These are phyloP conservation scores for Eutreptiella sp. DNA, from an alignment of 208 protist species.

Conservation along the genomic window DNA sequence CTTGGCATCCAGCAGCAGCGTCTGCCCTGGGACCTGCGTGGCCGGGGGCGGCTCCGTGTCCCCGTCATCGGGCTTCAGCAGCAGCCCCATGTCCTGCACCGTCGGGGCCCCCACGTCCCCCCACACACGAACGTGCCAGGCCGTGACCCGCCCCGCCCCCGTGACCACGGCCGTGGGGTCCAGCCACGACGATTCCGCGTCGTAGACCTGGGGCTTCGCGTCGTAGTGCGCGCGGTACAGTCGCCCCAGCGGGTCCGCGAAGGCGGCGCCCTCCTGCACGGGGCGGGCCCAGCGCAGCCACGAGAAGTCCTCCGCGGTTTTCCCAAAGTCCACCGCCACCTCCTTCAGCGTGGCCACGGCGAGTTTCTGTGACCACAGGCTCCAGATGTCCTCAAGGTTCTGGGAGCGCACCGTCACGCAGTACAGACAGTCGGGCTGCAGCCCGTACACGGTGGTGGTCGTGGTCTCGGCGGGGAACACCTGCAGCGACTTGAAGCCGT, in stretches of 20 bases:
- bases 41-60: background rate
- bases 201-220: no score
- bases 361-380: slow-evolving; percentile 59
- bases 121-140: slow-evolving; percentile 9
- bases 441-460: slow-evolving; percentile 46
- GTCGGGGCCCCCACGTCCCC: slow-evolving; percentile 8
- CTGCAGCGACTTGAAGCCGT: slow-evolving; percentile 42
- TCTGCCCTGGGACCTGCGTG: background rate
- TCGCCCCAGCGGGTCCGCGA: slow-evolving; percentile 45
- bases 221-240: no score
- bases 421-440: slow-evolving; percentile 70
- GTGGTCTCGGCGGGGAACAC: slow-evolving; percentile 49
- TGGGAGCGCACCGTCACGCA: slow-evolving; percentile 62
- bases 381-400: slow-evolving; percentile 69
- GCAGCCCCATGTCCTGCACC: background rate
- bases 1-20: slow-evolving; percentile 23
- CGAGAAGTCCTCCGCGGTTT: slow-evolving; percentile 61
- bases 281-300: slow-evolving; percentile 59
- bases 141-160: no score
- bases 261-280: slow-evolving; percentile 44
- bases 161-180: no score
- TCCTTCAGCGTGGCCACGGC: slow-evolving; percentile 65
- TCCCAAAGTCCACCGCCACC: slow-evolving; percentile 48
- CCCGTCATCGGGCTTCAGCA: background rate
- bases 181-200: no score